Base-by-base conservation (phyloP, 208 protist genomes). In the Leishmania turanica region DNA sequence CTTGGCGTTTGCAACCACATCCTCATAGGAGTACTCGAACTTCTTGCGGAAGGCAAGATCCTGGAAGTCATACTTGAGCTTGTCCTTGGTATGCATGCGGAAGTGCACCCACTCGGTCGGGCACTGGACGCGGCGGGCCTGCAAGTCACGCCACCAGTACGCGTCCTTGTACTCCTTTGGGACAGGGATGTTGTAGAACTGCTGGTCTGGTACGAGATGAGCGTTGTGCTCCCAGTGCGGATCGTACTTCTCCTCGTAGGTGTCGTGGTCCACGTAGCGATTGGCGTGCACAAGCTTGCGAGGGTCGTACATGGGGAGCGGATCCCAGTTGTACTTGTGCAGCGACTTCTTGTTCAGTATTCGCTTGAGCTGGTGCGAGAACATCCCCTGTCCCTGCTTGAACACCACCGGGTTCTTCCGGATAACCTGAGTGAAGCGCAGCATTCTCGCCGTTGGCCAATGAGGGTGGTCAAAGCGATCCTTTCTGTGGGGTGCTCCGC, bases 61-160 rank as follows among this genome's bases (percentile, higher is more conserved):
- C 82, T 98, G 94, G 66, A 98, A 98, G 82, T 98, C 94, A 78
- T 96, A 97, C 37, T 76, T 75, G 9, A 84, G 89, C 27, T 90
- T 84, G 68, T 96, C 91, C 9, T 84, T 83, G 64, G 90, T 94
- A 79, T 95, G 90, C 95, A 97, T 97, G 77, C 95, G 89, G 65
- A 94, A 88, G 40, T 87, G 80, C 17, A 98, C 95, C 95, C 95
- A 98, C 64, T 97, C 93, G n/a, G 86, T 84, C 13, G 95, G 95
- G 80, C 95, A 98, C 80, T 98, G 96, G 60, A 97, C 88, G 40
- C 93, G 91, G 31, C 96, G 96, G 1, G 96, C 92, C 84, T 97
- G 96, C 66, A 97, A 84, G 74, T 98, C 96, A 45, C 96, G 86
- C 91, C 93, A 97, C 96, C 96, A 98, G 84, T 98, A 98, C n/a